phyloP scores from a whole-genome alignment of 805 yeast genomes.

The Metschnikowia colocasiae region DNA sequence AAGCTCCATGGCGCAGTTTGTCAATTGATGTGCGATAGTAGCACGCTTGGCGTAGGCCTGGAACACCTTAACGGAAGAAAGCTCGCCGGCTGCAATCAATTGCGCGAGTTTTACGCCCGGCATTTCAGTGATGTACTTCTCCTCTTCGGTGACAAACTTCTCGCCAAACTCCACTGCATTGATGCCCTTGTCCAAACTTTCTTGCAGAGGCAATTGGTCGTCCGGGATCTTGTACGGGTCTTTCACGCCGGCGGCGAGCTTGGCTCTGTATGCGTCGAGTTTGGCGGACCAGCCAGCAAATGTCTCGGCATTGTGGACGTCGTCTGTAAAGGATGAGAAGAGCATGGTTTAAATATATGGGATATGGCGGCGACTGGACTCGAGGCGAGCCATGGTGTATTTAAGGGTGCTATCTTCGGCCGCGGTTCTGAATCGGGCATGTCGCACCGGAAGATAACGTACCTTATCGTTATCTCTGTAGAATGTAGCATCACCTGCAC shows the following conservation, averaged over 20 bases:
- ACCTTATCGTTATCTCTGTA: conserved; percentile 1
- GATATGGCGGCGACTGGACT: neutral
- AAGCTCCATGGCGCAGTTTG: conserved; percentile 21
- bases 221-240: conserved; percentile 15
- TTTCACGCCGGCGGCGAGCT: conserved; percentile 21
- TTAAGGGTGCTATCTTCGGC: neutral
- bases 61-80: conserved; percentile 14
- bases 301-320: conserved; percentile 9
- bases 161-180: conserved; percentile 13
- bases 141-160: conserved; percentile 10
- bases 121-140: conserved; percentile 12
- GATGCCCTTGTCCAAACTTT: conserved; percentile 16
- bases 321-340: conserved; percentile 4
- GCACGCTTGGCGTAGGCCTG: conserved; percentile 19
- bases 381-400: neutral
- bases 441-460: conserved; percentile 4
- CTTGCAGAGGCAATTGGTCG: conserved; percentile 13
- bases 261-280: conserved; percentile 27
- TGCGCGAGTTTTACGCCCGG: conserved; percentile 15
- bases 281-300: conserved; percentile 28
- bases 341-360: neutral
- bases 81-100: conserved; percentile 13
- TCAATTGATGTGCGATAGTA: conserved; percentile 19
- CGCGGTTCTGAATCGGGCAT: conserved; percentile 1
- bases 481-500: too few relatives aligned